phyloP scores from a whole-genome alignment of 2,329 filamentous ascomycete species.

The Microascus cirrosus region DNA sequence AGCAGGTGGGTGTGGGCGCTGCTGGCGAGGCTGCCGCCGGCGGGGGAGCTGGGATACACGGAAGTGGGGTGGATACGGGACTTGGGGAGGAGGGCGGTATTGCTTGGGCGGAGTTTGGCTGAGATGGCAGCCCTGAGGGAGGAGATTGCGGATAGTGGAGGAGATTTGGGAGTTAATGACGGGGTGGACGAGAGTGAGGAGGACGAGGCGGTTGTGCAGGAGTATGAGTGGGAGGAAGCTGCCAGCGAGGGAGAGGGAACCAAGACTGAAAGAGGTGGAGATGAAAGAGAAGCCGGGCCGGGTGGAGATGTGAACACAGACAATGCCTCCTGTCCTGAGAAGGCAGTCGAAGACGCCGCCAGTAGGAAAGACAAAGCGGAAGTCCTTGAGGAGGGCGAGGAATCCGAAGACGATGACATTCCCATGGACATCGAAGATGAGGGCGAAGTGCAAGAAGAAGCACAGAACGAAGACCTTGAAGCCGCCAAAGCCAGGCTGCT shows the following conservation, averaged over 20 bases:
- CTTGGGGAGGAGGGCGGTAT: constrained; percentile 64
- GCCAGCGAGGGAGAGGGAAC: constrained; percentile 18
- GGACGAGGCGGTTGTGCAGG: constrained; percentile 22
- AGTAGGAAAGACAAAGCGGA: constrained; percentile 6
- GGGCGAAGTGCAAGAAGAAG: constrained; percentile 17
- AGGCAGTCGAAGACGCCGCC: constrained; percentile 12
- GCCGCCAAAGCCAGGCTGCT: constrained; percentile 37
- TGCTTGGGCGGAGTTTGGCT: constrained; percentile 42
- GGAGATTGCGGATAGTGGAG: constrained; percentile 24
- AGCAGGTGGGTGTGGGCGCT: constrained; percentile 82
- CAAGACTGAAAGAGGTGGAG: constrained; percentile 4
- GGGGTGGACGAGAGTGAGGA: constrained; percentile 33
- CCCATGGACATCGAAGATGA: constrained; percentile 6
- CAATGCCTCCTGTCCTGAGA: constrained; percentile 2
- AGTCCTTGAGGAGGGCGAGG: constrained; percentile 4
- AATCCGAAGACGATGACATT: constrained; percentile 8
- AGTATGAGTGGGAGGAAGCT: constrained; percentile 10
- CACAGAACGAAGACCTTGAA: constrained; percentile 24
- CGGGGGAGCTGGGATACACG: constrained; percentile 62
- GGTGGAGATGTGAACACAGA: not conserved
- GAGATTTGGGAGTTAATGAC: constrained; percentile 27
- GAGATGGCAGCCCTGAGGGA: constrained; percentile 39
- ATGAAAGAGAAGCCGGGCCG: not conserved
- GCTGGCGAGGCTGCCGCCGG: constrained; percentile 61
- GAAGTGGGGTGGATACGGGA: constrained; percentile 70